Evolutionary conservation across 1,284 basidiomycete genomes (phyloP).

Genomic region (Rugosomyces carneus): DNA sequence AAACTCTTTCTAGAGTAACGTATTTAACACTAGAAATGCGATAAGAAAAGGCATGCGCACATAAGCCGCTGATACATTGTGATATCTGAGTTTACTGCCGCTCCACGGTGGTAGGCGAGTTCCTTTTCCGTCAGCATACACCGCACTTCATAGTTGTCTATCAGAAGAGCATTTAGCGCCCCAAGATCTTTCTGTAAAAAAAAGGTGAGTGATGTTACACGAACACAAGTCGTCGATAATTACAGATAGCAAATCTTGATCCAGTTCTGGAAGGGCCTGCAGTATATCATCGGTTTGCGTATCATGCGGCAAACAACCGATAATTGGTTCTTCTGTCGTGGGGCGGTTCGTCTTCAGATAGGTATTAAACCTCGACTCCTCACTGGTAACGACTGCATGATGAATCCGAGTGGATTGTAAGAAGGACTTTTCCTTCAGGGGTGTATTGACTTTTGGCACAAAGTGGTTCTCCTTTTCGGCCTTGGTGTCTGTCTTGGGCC

Average conservation of each 20-base stretch:
- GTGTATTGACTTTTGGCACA: slow-evolving; percentile 4
- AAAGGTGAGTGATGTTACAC: background rate
- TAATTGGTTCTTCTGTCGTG: slow-evolving; percentile 21
- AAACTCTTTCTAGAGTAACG: slow-evolving; percentile 13
- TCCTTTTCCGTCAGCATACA: slow-evolving; percentile 14
- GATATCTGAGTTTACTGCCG: slow-evolving; percentile 12
- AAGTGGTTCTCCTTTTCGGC: slow-evolving; percentile 34
- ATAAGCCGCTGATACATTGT: slow-evolving; percentile 12
- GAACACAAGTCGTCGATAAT: background rate
- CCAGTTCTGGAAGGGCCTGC: slow-evolving; percentile 1
- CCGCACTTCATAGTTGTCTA: slow-evolving; percentile 12
- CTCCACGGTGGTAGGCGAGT: slow-evolving; percentile 15
- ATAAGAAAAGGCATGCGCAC: slow-evolving; percentile 6
- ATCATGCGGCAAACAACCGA: slow-evolving; percentile 2
- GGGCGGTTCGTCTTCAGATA: slow-evolving; percentile 14
- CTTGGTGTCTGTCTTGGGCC: slow-evolving; percentile 29
- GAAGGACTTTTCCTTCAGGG: slow-evolving; percentile 13
- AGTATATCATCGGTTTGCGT: background rate
- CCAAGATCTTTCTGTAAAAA: slow-evolving; percentile 11
- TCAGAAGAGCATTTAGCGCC: slow-evolving; percentile 12
- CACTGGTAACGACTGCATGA: slow-evolving; percentile 11
- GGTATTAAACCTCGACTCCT: slow-evolving; percentile 21
- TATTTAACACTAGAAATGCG: background rate
- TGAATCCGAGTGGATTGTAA: slow-evolving; percentile 2
- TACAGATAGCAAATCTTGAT: slow-evolving; percentile 16